Evolutionary conservation across 495 filamentous ascomycete species (phyloP).

Genomic region (Sporormia fimetaria): DNA sequence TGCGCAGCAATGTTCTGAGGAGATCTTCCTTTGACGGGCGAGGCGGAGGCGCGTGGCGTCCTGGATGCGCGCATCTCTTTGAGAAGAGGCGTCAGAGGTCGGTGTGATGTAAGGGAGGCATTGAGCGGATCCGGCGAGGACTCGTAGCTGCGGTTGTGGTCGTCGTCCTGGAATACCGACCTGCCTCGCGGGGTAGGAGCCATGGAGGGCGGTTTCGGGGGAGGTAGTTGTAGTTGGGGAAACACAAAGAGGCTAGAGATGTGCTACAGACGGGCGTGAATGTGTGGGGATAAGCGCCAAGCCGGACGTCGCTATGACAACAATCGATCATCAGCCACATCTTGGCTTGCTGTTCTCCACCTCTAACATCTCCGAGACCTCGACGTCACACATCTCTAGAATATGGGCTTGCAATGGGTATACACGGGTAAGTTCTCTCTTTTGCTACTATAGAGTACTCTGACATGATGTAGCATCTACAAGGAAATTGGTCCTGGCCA

Average conservation of each 20-base stretch:
- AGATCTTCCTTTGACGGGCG: constrained; percentile 17
- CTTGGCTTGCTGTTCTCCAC: not conserved
- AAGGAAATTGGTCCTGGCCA: constrained; percentile 74
- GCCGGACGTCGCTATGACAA: too few species aligned
- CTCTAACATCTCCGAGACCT: constrained; percentile 1
- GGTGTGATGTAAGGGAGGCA: constrained; percentile 7
- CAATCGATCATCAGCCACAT: too few species aligned
- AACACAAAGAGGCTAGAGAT: too few species aligned
- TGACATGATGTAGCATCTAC: constrained; percentile 53
- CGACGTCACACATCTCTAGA: not conserved
- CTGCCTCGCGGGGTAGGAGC: constrained; percentile 1
- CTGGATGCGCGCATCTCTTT: constrained; percentile 7
- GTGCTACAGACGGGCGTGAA: too few species aligned
- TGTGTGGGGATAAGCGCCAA: too few species aligned
- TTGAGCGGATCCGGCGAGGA: constrained; percentile 27
- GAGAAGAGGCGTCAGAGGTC: not conserved
- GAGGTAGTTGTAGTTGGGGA: not conserved
- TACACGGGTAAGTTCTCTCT: constrained; percentile 27
- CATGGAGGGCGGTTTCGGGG: not conserved
- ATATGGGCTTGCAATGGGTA: constrained; percentile 28
- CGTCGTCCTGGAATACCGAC: constrained; percentile 2
- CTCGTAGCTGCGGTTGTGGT: constrained; percentile 17
- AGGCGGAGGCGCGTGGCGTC: constrained; percentile 12
- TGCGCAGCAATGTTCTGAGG: constrained; percentile 1
- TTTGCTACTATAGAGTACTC: not conserved